Evolutionary conservation across 169 alveolate species (phyloP).

Genomic region (Blepharisma undulans): DNA sequence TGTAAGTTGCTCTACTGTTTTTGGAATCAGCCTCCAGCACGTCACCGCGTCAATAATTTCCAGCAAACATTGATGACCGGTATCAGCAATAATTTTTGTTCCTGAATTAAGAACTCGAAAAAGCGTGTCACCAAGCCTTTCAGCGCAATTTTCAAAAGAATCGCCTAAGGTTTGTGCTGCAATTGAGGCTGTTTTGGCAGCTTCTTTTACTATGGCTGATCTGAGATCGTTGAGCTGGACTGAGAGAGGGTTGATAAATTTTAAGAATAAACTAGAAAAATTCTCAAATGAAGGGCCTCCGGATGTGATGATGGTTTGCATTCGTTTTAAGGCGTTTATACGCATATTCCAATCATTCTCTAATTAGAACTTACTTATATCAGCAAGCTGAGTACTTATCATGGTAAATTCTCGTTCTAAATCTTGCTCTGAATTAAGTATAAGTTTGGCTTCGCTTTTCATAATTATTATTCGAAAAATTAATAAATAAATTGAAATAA

Average conservation of each 20-base stretch:
- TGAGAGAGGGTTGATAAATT: conserved; percentile 29
- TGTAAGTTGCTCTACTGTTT: conserved; percentile 19
- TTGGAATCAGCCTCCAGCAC: conserved; percentile 26
- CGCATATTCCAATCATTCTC: conserved; percentile 38
- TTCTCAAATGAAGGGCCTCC: neutral
- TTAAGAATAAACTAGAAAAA: neutral
- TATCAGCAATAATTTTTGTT: conserved; percentile 23
- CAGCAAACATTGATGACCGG: conserved; percentile 10
- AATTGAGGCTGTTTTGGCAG: conserved; percentile 1
- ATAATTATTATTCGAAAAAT: neutral
- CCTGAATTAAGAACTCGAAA: conserved; percentile 39
- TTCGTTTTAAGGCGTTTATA: conserved; percentile 24
- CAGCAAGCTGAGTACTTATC: neutral
- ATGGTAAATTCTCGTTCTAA: conserved; percentile 6
- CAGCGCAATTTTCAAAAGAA: conserved; percentile 40
- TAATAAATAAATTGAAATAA: too few species aligned
- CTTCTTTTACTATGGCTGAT: conserved; percentile 44
- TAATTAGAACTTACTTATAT: conserved; percentile 12
- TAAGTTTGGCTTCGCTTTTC: neutral
- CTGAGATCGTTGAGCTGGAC: conserved; percentile 22
- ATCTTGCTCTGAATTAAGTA: neutral
- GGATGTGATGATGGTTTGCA: conserved; percentile 29
- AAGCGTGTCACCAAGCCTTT: conserved; percentile 27
- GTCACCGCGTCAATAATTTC: neutral
- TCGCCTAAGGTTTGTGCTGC: conserved; percentile 31